Conservation (phyloP, 148 eudicot genomes). For the Camellia sinensis region DNA sequence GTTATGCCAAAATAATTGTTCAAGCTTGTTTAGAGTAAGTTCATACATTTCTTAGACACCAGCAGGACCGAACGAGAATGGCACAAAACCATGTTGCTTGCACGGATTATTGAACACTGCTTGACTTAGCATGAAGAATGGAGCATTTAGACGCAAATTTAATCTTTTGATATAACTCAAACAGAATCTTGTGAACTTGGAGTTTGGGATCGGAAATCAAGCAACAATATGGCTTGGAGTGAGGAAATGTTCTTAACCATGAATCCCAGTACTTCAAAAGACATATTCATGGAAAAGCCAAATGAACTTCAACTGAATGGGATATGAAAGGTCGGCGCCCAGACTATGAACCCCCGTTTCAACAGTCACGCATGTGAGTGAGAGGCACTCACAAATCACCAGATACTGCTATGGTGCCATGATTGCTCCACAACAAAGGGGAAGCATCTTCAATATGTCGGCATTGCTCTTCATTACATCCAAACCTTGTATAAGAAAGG, state of each 20-base stretch:
- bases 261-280: neutral
- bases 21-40: too few species aligned
- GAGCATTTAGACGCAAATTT: too few species aligned
- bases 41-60: too few species aligned
- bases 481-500: neutral
- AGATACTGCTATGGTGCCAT: neutral
- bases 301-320: neutral
- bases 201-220: too few species aligned
- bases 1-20: too few species aligned
- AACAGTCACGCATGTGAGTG: neutral
- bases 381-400: neutral
- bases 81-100: too few species aligned
- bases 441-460: neutral
- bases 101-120: too few species aligned
- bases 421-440: conserved; percentile 3
- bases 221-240: neutral
- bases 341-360: neutral
- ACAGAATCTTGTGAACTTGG: too few species aligned
- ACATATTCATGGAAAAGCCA: neutral
- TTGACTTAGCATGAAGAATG: too few species aligned
- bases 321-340: neutral
- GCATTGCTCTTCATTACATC: neutral
- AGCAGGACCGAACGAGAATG: too few species aligned
- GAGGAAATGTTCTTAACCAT: neutral
- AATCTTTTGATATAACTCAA: too few species aligned